Conservation (phyloP, 768 basidiomycete species). For the Pleurotus sapidus region DNA sequence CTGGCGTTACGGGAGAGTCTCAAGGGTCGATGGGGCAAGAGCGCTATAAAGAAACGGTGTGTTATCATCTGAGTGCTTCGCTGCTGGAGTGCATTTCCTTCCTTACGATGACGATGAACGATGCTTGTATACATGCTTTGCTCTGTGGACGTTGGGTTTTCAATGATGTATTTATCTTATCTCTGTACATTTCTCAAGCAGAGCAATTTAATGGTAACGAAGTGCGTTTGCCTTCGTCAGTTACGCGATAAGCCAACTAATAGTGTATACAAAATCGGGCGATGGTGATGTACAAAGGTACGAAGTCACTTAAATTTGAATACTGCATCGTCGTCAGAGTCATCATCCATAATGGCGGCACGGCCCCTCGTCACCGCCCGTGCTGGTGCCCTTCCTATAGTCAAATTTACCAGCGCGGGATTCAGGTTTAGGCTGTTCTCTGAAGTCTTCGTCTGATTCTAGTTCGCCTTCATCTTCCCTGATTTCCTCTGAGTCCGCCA, state of each 20-base stretch:
- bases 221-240: too few species aligned
- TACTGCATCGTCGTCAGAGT: conserved; percentile 69
- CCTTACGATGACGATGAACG: too few species aligned
- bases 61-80: conserved; percentile 43
- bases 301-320: conserved; percentile 36
- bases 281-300: too few species aligned
- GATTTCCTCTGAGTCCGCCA: conserved; percentile 12
- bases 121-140: too few species aligned
- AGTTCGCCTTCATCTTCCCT: conserved; percentile 22
- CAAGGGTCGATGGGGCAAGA: conserved; percentile 75
- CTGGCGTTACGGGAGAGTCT: conserved; percentile 88
- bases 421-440: conserved; percentile 26
- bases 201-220: conserved; percentile 9
- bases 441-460: conserved; percentile 10
- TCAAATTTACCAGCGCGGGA: conserved; percentile 16
- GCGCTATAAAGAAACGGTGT: conserved; percentile 68
- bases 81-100: too few species aligned
- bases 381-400: conserved; percentile 21
- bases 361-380: conserved; percentile 24
- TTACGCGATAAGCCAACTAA: too few species aligned
- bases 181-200: too few species aligned
- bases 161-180: too few species aligned
- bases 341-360: conserved; percentile 50
- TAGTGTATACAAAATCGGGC: too few species aligned
- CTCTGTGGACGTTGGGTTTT: too few species aligned